A percentile compares a stretch with the other conserved stretches of the same genome.
phyloP scores from a whole-genome alignment of 306 rosid species.

The Carpinus viminea region DNA sequence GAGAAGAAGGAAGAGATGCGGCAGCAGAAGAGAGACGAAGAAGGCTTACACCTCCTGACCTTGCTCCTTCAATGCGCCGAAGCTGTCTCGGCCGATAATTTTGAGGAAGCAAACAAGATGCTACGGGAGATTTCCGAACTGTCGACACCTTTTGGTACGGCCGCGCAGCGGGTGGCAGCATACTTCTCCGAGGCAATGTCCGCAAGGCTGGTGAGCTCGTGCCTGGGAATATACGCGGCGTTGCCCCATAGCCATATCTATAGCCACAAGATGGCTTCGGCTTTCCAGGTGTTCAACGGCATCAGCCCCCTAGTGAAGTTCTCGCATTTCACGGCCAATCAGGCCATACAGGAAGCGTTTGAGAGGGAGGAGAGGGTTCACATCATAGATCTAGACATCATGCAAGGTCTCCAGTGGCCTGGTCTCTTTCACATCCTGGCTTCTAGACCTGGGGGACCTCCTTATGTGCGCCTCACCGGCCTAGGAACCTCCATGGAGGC shows the following conservation, averaged over 20 bases:
- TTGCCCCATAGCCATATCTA: slow-evolving; percentile 51
- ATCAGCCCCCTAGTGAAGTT: slow-evolving; percentile 92
- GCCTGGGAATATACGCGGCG: slow-evolving; percentile 79
- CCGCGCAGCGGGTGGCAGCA: slow-evolving; percentile 96
- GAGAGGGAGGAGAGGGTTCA: slow-evolving; percentile 92
- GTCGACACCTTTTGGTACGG: slow-evolving; percentile 85
- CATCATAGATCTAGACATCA: slow-evolving; percentile 88
- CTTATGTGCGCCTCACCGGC: slow-evolving; percentile 84
- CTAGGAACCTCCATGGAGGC: slow-evolving; percentile 85
- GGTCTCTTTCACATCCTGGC: slow-evolving; percentile 91
- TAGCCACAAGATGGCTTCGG: slow-evolving; percentile 86
- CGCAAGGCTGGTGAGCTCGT: slow-evolving; percentile 86
- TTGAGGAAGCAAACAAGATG: slow-evolving; percentile 82
- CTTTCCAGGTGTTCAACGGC: slow-evolving; percentile 95
- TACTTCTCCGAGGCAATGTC: slow-evolving; percentile 98
- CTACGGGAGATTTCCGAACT: slow-evolving; percentile 82
- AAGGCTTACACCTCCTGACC: slow-evolving; percentile 84
- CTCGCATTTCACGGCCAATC: slow-evolving; percentile 97
- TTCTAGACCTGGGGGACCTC: slow-evolving; percentile 92
- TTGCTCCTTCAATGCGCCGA: slow-evolving; percentile 93
- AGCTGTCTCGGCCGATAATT: slow-evolving; percentile 82
- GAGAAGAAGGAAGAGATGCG: slow-evolving; percentile 72
- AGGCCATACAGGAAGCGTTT: slow-evolving; percentile 94
- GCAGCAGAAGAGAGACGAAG: slow-evolving; percentile 83
- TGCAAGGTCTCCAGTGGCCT: slow-evolving; percentile 99